Evolutionary conservation across 768 basidiomycete species (phyloP).

Genomic region (Tulasnella sp.): DNA sequence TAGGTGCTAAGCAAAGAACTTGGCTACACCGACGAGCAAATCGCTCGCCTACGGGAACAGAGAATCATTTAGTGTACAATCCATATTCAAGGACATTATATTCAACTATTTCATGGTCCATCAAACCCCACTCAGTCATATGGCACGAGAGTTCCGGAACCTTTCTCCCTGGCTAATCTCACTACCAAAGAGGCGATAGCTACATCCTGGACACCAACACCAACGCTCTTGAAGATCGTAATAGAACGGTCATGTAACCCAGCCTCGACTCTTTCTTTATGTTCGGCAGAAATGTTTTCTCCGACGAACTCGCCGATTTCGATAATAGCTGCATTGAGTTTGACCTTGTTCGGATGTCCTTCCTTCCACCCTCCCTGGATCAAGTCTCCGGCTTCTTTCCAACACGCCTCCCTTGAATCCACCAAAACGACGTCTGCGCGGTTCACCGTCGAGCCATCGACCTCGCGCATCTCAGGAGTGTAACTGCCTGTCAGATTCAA

Average conservation of each 20-base stretch:
- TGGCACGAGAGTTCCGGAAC: slow-evolving; percentile 33
- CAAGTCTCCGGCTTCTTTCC: slow-evolving; percentile 73
- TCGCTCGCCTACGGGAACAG: background rate
- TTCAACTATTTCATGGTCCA: background rate
- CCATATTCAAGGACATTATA: background rate
- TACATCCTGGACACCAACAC: slow-evolving; percentile 78
- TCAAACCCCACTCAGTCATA: background rate
- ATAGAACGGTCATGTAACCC: slow-evolving; percentile 33
- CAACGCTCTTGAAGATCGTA: slow-evolving; percentile 82
- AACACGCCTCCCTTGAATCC: slow-evolving; percentile 60
- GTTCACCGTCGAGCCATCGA: slow-evolving; percentile 44
- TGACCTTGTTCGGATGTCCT: slow-evolving; percentile 19
- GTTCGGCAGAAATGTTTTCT: slow-evolving; percentile 1
- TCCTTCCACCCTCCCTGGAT: slow-evolving; percentile 26
- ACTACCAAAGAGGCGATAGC: slow-evolving; percentile 65
- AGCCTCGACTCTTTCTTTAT: slow-evolving; percentile 16
- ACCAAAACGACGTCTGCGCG: slow-evolving; percentile 53
- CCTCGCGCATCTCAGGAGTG: slow-evolving; percentile 69
- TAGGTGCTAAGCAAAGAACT: slow-evolving; percentile 3
- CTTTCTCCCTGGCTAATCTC: slow-evolving; percentile 42
- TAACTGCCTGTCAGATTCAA: slow-evolving; percentile 30
- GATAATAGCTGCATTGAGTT: slow-evolving; percentile 30
- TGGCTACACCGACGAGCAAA: background rate
- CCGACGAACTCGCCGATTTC: slow-evolving; percentile 61
- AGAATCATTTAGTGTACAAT: background rate